Evolutionary conservation across 306 rosid species (phyloP).

Genomic region (Prunus davidiana): DNA sequence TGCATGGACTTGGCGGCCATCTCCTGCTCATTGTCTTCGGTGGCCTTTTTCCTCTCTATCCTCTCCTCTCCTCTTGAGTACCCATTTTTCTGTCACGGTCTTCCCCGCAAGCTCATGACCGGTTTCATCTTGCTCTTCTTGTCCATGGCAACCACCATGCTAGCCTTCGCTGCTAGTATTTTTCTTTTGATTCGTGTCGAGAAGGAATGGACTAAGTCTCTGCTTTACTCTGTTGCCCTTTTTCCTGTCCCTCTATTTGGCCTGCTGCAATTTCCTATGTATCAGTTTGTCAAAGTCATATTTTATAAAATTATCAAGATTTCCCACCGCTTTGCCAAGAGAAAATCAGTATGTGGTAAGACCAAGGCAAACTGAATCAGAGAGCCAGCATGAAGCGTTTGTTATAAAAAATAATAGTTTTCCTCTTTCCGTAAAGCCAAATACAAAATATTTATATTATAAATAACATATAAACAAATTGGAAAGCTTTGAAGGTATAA

Average conservation of each 20-base stretch:
- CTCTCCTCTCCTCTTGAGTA: conserved; percentile 30
- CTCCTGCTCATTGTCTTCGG: conserved; percentile 30
- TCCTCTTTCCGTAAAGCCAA: no score
- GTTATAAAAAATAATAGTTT: no score
- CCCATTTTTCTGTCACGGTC: conserved; percentile 13
- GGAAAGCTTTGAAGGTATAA: no score
- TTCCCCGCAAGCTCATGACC: conserved; percentile 20
- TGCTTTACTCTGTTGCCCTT: conserved; percentile 21
- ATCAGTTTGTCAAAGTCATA: not conserved
- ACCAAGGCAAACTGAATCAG: not conserved
- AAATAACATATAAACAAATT: no score
- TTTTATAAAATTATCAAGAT: not conserved
- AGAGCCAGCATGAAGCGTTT: no score
- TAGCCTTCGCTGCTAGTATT: conserved; percentile 32
- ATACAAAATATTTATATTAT: no score
- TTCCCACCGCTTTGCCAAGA: not conserved
- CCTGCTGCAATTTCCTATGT: not conserved
- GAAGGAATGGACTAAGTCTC: conserved; percentile 10
- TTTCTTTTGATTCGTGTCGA: conserved; percentile 10
- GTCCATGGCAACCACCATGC: conserved; percentile 26
- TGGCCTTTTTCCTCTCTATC: conserved; percentile 45
- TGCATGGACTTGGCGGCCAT: conserved; percentile 31
- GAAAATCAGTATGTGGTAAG: not conserved
- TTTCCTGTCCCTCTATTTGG: conserved; percentile 12
- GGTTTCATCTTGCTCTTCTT: conserved; percentile 33